Evolutionary conservation across 306 rosid species (phyloP), one percentile per base, ranked within the genome.

Genomic region (Cicer chorassanicum): DNA sequence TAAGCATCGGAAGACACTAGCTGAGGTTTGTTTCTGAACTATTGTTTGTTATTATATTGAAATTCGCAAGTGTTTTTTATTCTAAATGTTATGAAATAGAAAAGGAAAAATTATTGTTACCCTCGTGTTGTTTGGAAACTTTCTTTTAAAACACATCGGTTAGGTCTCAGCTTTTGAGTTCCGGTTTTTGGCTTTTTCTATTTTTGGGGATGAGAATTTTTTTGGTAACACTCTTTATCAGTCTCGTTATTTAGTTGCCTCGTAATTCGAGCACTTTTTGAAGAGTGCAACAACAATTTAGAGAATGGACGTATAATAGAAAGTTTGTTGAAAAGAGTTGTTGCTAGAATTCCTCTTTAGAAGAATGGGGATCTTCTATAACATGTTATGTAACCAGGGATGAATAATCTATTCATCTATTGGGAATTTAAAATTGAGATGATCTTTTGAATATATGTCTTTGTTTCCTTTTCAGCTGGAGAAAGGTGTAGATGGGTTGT

Each of bases 401-500:
- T 44, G 15, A 10, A 14, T 51, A 13, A 19, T 70, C n/a, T 76
- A 16, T 41, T 51, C 9, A 19, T 70, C n/a, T 76, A 24, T 41
- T 48, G 41, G 67, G 7, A 57, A 46, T 41, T 44, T 67, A 64
- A 80, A 66, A 62, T 80, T 45, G 61, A 54, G 49, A 68, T 61
- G 54, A 38, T 48, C 9, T 50, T 60, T 57, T 50, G 62, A 79
- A 54, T 11, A 11, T 38, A 51, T 50, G 48, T 57, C 12, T 45
- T 15, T 59, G 45, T 65, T 65, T 80, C 39, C 50, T 80, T 76
- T 75, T 81, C 96, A 95, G 99, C 87, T 95, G 51, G 99, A 95
- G 87, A 92, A 90, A 85, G 98, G 99, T 73, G 97, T 95, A 54
- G 99, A 95, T 84, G 99, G 99, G 78, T 82, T 95, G 87, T 95